Evolutionary conservation across 257 asterid species (phyloP), one percentile per base, ranked within the genome.

Genomic region (Paulownia fortunei): DNA sequence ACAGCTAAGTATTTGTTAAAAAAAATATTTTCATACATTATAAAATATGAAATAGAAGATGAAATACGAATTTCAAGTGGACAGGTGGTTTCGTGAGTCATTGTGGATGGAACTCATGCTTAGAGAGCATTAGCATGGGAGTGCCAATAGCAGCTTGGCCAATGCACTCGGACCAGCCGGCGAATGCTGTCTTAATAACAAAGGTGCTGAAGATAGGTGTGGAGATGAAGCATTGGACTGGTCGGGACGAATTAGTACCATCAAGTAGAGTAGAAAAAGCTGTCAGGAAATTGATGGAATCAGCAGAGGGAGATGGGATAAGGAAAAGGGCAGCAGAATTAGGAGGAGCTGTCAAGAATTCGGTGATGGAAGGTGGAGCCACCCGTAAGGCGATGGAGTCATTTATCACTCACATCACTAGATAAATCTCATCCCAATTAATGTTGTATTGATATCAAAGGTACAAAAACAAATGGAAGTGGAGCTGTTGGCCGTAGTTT

Each of bases 91-190:
- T 90, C 15, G 10, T 81, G 67, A 81, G 79, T 39, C 81, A 81
- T 2, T 76, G 84, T 6, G 82, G 82, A 0, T 89, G 94, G 92
- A 88, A 89, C 11, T 89, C 94, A 0, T 83, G 88, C 42, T 24
- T 87, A 68, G 94, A 90, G 36, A 86, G 92, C 44, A 76, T 88
- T 0, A 64, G 74, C 6, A 73, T 65, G 80, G 92, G 94, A 0
- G 92, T 87, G 8, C 90, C 92, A 0, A 80, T 89, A 1, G 89
- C 86, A 0, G 54, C 91, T 0, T 89, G 92, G 94, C 89, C 94
- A 0, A 64, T 84, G 86, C 94, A 90, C 39, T 86, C 91, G 1
- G 95, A 90, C 73, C 95, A 90, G 78, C 95, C 91, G 3, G 79
- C 78, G 10, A 90, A 88, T 41, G 84, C 88, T 0, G 60, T 82